Evolutionary conservation across 108 stramenopile genomes (phyloP).

Genomic region (Thalassiosira profunda): DNA sequence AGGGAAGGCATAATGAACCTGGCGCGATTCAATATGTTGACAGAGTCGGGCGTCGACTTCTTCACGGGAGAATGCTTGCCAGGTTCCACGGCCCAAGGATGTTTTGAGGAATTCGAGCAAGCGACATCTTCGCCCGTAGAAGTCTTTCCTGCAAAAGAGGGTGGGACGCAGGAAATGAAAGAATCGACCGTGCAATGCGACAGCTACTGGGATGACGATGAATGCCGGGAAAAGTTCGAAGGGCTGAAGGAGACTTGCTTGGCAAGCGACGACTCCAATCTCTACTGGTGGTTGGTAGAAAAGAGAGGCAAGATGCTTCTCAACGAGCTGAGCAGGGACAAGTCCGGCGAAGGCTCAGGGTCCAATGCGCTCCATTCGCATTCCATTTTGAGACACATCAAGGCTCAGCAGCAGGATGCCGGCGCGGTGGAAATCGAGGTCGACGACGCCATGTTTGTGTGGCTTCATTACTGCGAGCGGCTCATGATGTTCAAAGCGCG

Average conservation of each 20-base stretch:
- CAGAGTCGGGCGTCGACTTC: slow-evolving; percentile 38
- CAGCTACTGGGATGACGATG: slow-evolving; percentile 3
- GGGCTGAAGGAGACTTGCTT: slow-evolving; percentile 16
- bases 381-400: slow-evolving; percentile 16
- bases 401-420: neutral
- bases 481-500: slow-evolving; percentile 23
- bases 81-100: neutral
- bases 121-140: slow-evolving; percentile 18
- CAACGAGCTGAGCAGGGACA: neutral
- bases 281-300: slow-evolving; percentile 41
- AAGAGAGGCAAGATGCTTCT: slow-evolving; percentile 16
- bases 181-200: slow-evolving; percentile 8
- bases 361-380: neutral
- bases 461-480: slow-evolving; percentile 35
- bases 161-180: too few species aligned
- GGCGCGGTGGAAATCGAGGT: neutral
- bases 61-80: slow-evolving; percentile 46
- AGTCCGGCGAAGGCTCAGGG: neutral
- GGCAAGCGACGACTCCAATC: slow-evolving; percentile 24
- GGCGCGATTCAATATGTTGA: slow-evolving; percentile 33
- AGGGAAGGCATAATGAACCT: slow-evolving; percentile 27
- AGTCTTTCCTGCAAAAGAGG: slow-evolving; percentile 1
- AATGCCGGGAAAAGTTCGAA: slow-evolving; percentile 2
- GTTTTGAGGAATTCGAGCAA: slow-evolving; percentile 8
- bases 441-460: slow-evolving; percentile 15